These are phyloP conservation scores for Arxiozyma telluris DNA, from an alignment of 1,139 yeast species.

Conservation along the genomic window DNA sequence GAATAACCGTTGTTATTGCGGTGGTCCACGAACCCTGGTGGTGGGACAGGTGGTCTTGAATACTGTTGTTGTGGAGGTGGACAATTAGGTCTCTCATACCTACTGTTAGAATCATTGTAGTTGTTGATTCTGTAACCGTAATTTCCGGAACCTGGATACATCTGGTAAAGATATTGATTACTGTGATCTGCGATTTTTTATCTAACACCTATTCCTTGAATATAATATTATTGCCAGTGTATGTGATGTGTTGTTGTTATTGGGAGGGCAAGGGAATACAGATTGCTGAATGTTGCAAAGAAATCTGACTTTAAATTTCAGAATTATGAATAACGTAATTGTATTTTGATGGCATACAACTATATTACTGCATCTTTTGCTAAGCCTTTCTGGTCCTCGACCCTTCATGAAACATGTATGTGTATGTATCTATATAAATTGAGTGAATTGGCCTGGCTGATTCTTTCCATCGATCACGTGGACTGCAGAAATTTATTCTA, in stretches of 20 bases:
- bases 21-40: conserved; percentile 7
- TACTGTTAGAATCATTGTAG: conserved; percentile 2
- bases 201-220: not conserved
- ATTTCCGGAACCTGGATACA: conserved; percentile 28
- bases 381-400: not conserved
- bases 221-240: no score
- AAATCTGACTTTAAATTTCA: no score
- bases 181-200: not conserved
- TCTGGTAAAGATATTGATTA: conserved; percentile 1
- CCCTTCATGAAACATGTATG: not conserved
- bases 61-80: conserved; percentile 1
- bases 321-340: no score
- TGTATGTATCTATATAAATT: no score
- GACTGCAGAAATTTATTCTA: no score
- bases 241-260: not conserved
- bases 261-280: not conserved
- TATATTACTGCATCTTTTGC: not conserved
- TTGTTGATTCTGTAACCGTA: conserved; percentile 16
- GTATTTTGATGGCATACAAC: not conserved
- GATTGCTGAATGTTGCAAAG: not conserved
- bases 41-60: not conserved
- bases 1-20: conserved; percentile 3
- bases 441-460: no score
- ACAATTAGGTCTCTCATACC: conserved; percentile 2
- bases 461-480: no score